Conservation (phyloP, 164 flowering plant species). For the Buxus sempervirens region DNA sequence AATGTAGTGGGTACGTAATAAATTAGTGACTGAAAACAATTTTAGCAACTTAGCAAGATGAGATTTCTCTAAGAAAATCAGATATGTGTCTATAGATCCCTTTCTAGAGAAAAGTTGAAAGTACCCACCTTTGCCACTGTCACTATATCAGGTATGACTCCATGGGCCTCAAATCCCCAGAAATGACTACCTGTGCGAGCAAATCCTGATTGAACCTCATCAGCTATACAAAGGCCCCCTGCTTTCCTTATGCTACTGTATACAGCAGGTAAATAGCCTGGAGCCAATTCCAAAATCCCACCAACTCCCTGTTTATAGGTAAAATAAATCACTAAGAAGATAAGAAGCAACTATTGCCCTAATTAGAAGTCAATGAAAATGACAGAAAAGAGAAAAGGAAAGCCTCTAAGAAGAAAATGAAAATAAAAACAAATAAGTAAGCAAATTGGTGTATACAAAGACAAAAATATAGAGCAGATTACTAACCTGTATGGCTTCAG, state of each 20-base stretch:
- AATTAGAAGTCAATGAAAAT: neutral
- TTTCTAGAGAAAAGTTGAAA: neutral
- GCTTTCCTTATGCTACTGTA: slow-evolving; percentile 63
- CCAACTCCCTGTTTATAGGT: slow-evolving; percentile 72
- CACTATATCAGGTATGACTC: slow-evolving; percentile 94
- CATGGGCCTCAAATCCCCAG: slow-evolving; percentile 92
- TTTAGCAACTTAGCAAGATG: neutral
- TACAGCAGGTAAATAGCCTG: slow-evolving; percentile 81
- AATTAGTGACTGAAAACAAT: neutral
- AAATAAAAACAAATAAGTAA: neutral
- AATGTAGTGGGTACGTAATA: neutral
- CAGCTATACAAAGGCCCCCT: slow-evolving; percentile 89
- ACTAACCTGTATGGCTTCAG: slow-evolving; percentile 88
- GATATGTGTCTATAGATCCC: neutral
- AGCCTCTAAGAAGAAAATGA: neutral
- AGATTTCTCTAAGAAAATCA: neutral
- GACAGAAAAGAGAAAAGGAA: neutral
- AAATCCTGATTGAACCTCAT: slow-evolving; percentile 92
- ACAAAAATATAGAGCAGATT: neutral
- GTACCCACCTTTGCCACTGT: slow-evolving; percentile 88
- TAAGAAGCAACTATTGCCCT: neutral
- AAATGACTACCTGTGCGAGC: slow-evolving; percentile 88
- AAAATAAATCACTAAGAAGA: neutral
- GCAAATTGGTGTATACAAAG: too few species aligned
- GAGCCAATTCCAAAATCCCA: slow-evolving; percentile 81